Base-by-base conservation (phyloP, 2,329 filamentous ascomycete species). In the Monosporascus sp. region DNA sequence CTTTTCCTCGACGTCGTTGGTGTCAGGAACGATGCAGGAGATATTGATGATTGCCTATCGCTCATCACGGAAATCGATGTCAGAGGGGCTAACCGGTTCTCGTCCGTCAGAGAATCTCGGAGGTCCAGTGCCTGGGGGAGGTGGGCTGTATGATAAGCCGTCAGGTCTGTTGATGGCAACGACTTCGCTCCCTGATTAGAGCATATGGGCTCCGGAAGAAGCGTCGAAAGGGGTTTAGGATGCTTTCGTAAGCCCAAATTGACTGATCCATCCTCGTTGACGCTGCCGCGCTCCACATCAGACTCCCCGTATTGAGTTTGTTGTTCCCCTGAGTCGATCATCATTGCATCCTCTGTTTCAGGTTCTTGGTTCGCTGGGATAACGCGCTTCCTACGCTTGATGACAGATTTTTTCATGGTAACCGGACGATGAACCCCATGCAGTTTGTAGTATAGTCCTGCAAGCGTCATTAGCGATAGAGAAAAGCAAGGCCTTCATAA, bases 381-480 rank as follows among this genome's bases (percentile, higher is more conserved):
- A 6, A 97, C 91, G 54, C 94, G 86, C 78, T 97, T 97, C 56
- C 94, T 82, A 57, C 94, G 84, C 72, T 99, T 97, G 70, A 99
- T 99, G 26, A 96, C 89, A 3, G 91, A 88, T 71, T 97, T 97
- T 72, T 97, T 99, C 94, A 99, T 97, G n/a, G 91, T 91, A 5
- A 94, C 90, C 0, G 94, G 94, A 43, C 94, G 83, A 70, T 97
- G 93, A 31, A 91, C 86, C 52, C 92, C 92, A 68, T 99, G 94
- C 3, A 99, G 84, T 71, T 97, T 97, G 75, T 95, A 91, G 70
- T 99, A 99, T 3, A 99, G 76, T 5, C 93, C 91, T 96, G 60
- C 49, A 31, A 40, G 37, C 46, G 54, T 70, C 57, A 70, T 68
- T 55, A 35, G 41, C 58, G 70, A 68, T 53, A 27, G 38, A 40